A percentile compares a stretch with the other conserved stretches of the same genome.
phyloP scores from a whole-genome alignment of 2,329 filamentous ascomycete genomes.

The Trichoderma breve region DNA sequence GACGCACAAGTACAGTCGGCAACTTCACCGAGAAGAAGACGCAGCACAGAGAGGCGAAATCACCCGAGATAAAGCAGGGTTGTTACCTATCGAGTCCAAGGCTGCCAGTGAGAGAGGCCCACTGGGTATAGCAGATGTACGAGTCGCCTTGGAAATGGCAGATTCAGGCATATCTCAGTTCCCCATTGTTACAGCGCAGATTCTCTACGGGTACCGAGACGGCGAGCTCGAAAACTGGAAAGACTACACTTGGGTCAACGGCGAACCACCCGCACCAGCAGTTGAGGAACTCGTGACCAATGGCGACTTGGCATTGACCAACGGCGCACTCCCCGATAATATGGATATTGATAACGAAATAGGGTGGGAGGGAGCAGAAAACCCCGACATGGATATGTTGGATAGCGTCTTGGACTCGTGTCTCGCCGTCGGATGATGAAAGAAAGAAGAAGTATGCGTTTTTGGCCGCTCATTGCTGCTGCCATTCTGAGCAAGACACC shows the following conservation, averaged over 20 bases:
- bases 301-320: slow-evolving; percentile 42
- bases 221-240: slow-evolving; percentile 69
- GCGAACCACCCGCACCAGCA: slow-evolving; percentile 29
- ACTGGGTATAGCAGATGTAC: slow-evolving; percentile 74
- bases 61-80: slow-evolving; percentile 68
- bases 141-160: slow-evolving; percentile 71
- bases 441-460: not conserved
- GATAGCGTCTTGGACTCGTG: slow-evolving; percentile 58
- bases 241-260: slow-evolving; percentile 56
- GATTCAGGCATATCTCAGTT: slow-evolving; percentile 76
- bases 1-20: slow-evolving; percentile 73
- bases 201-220: slow-evolving; percentile 70
- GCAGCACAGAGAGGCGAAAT: slow-evolving; percentile 71
- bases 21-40: slow-evolving; percentile 74
- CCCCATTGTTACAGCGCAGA: slow-evolving; percentile 68
- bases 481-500: not conserved
- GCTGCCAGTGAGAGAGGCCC: slow-evolving; percentile 69
- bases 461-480: not conserved
- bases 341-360: slow-evolving; percentile 60
- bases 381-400: slow-evolving; percentile 50
- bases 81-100: slow-evolving; percentile 79
- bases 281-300: slow-evolving; percentile 36
- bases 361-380: slow-evolving; percentile 62
- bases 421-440: slow-evolving; percentile 45
- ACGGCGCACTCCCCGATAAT: slow-evolving; percentile 49